These are phyloP conservation scores for Zygotorulaspora florentina DNA, from an alignment of 805 yeast species.

Conservation along the genomic window DNA sequence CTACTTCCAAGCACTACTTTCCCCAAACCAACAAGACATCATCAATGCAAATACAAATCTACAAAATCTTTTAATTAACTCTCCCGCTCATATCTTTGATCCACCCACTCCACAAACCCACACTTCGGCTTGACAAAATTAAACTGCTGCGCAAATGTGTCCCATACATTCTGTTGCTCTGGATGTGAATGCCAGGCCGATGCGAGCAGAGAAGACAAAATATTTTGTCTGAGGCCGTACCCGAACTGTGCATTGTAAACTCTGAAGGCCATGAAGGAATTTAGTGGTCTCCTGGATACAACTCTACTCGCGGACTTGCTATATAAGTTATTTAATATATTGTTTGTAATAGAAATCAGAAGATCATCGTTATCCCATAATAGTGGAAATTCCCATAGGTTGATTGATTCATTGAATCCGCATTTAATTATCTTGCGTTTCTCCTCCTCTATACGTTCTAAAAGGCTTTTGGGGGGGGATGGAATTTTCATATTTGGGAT, in stretches of 20 bases:
- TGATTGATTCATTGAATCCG: background rate
- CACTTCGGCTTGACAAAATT: constrained; percentile 27
- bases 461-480: constrained; percentile 11
- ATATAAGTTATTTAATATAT: constrained; percentile 8
- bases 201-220: constrained; percentile 20
- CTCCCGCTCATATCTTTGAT: constrained; percentile 35
- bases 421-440: constrained; percentile 1
- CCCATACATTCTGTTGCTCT: constrained; percentile 14
- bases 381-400: constrained; percentile 8
- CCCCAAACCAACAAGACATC: constrained; percentile 19
- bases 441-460: constrained; percentile 13
- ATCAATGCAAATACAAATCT: constrained; percentile 18
- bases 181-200: constrained; percentile 20
- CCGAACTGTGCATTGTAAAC: constrained; percentile 27
- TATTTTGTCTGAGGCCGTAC: constrained; percentile 21
- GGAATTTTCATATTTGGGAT: constrained; percentile 11
- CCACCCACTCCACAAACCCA: constrained; percentile 40
- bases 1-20: constrained; percentile 17
- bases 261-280: constrained; percentile 28
- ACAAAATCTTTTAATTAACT: constrained; percentile 16
- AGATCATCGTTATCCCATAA: constrained; percentile 9
- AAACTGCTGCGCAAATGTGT: constrained; percentile 26
- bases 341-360: constrained; percentile 6
- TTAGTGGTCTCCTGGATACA: constrained; percentile 12
- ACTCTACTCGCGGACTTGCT: constrained; percentile 5